These are phyloP conservation scores for Trametes cubensis DNA, from an alignment of 768 basidiomycete genomes.

Conservation along the genomic window DNA sequence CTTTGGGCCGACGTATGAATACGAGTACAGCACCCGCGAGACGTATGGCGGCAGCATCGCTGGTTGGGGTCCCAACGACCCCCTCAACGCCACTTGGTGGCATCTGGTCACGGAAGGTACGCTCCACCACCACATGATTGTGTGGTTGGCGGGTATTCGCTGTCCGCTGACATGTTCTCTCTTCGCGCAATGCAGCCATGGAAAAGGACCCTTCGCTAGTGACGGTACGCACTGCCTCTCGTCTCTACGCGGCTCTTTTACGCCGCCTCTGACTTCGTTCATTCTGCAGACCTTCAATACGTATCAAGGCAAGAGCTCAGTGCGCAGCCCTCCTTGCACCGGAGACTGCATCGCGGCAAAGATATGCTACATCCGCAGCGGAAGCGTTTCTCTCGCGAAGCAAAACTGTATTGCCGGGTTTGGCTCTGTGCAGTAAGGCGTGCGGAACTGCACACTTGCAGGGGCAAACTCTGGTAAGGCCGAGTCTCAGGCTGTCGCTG, in stretches of 20 bases:
- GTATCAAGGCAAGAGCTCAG: conserved; percentile 72
- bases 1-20: conserved; percentile 60
- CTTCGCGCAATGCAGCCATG: conserved; percentile 48
- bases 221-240: conserved; percentile 39
- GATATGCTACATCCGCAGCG: conserved; percentile 79
- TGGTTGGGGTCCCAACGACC: conserved; percentile 64
- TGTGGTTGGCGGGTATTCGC: no score
- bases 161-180: no score
- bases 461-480: no score
- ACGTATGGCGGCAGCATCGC: conserved; percentile 61
- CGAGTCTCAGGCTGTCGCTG: no score
- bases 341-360: conserved; percentile 63
- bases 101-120: conserved; percentile 74
- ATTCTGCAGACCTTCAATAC: conserved; percentile 58
- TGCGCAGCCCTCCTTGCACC: conserved; percentile 56
- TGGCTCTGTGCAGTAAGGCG: conserved; percentile 59
- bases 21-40: conserved; percentile 72
- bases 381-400: conserved; percentile 60
- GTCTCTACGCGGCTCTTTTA: no score
- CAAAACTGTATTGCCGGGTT: conserved; percentile 65
- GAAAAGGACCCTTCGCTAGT: conserved; percentile 57
- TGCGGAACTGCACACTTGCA: not conserved
- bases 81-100: conserved; percentile 84
- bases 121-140: conserved; percentile 21
- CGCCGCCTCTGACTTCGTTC: not conserved